Conservation (phyloP, 176 grass and related monocot species). For the Cenchrus americanus region DNA sequence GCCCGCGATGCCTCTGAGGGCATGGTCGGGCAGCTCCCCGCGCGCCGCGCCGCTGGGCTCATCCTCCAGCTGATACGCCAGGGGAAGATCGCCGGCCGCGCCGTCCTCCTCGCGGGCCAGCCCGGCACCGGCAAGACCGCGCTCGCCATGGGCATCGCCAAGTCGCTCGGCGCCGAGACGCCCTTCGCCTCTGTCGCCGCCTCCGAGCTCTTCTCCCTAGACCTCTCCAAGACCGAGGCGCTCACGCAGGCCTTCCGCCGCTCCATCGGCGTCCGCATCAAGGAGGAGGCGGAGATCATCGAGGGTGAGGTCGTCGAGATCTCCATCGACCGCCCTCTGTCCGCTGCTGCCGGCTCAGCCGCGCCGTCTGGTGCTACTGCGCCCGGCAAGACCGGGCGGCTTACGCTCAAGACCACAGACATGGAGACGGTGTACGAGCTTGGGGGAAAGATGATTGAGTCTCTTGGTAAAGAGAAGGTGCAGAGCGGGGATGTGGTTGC, state of each 20-base stretch:
- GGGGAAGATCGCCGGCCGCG: slow-evolving; percentile 85
- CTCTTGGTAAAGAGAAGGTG: slow-evolving; percentile 89
- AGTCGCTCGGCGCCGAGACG: slow-evolving; percentile 88
- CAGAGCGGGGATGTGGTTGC: slow-evolving; percentile 93
- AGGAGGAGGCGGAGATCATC: slow-evolving; percentile 98
- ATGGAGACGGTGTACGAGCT: slow-evolving; percentile 99
- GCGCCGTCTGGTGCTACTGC: slow-evolving; percentile 43
- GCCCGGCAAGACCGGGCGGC: slow-evolving; percentile 66
- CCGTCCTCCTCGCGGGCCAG: slow-evolving; percentile 94
- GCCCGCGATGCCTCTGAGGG: slow-evolving; percentile 85
- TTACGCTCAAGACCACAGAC: slow-evolving; percentile 92
- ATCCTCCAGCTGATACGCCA: slow-evolving; percentile 92
- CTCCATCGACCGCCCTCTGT: slow-evolving; percentile 76
- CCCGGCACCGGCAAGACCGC: slow-evolving; percentile 95
- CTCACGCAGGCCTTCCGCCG: slow-evolving; percentile 92
- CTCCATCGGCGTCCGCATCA: slow-evolving; percentile 93
- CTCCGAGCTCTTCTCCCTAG: slow-evolving; percentile 93
- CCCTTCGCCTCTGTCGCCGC: slow-evolving; percentile 84
- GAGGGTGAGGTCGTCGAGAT: slow-evolving; percentile 98
- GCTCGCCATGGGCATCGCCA: slow-evolving; percentile 93
- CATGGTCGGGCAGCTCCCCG: slow-evolving; percentile 92
- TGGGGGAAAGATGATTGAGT: slow-evolving; percentile 97
- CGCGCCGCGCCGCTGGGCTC: slow-evolving; percentile 75
- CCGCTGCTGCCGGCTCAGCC: slow-evolving; percentile 34
- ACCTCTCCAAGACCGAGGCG: slow-evolving; percentile 94